Base-by-base conservation (phyloP, 2,329 filamentous ascomycete species). In the Aspergillus puulaauensis region DNA sequence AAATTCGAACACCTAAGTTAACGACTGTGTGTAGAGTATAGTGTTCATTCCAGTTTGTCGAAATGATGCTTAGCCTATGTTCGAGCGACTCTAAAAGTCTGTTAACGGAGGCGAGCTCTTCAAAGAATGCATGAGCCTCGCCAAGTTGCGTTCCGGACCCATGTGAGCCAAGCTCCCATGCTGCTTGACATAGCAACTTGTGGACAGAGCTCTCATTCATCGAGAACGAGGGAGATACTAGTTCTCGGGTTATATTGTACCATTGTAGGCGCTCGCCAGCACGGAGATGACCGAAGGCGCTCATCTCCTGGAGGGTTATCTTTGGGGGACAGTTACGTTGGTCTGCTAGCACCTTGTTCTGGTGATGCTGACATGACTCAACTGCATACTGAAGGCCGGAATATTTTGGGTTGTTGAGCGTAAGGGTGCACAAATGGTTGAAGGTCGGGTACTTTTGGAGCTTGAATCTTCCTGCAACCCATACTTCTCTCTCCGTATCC, bases 261-360 rank as follows among this genome's bases (percentile, higher is more conserved):
- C 82, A 86, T 48, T 83, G 80, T 8, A 85, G 64, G 1, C 66
- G 64, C 14, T 56, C 43, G 12, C 62, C 58, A 8, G 57, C 54
- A 11, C 60, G 56, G 4, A 86, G 58, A 0, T 77, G 66, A 0
- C 75, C 72, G 17, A 86, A 77, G 0, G 78, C 74, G 51, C 82
- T 79, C 65, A 79, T 86, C 54, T 88, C 83, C 0, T 82, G 77
- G 0, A 84, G 57, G 0, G 77, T 75, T 52, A 88, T 70, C 35
- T 31, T 27, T 15, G 52, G 37, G 33, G 55, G 39, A 11, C 41
- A 56, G 4, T 50, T 50, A 6, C 39, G 41, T 56, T 83, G 80
- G 2, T 65, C 68, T 0, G 83, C 76, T 7, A 88, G 74, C 0
- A 82, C 77, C 1, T 75, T 56, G 54, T 89, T 88, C 0, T 81